phyloP scores from a whole-genome alignment of 192 early-diverging fungal genomes.

The Coemansia sp. region DNA sequence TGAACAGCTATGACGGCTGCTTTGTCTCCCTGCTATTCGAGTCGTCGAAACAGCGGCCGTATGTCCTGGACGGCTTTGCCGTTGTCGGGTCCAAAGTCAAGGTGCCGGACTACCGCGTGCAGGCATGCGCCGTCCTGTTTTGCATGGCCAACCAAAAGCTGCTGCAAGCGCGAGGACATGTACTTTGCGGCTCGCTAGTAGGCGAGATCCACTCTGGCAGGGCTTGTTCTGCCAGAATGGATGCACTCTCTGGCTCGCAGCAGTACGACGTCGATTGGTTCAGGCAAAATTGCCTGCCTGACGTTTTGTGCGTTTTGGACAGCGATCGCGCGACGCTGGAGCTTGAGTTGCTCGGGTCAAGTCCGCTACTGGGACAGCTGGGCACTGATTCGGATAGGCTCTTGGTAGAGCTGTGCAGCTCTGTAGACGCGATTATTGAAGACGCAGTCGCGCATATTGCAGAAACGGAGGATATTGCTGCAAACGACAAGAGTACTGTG shows the following conservation, averaged over 20 bases:
- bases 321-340: slow-evolving; percentile 23
- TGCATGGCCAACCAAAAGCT: slow-evolving; percentile 39
- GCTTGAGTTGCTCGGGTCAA: slow-evolving; percentile 41
- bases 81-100: slow-evolving; percentile 27
- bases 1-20: slow-evolving; percentile 35
- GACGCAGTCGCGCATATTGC: slow-evolving; percentile 12
- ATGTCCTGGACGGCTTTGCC: slow-evolving; percentile 37
- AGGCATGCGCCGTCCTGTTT: slow-evolving; percentile 43
- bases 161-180: slow-evolving; percentile 20
- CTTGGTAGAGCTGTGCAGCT: slow-evolving; percentile 32
- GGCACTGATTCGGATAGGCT: slow-evolving; percentile 32
- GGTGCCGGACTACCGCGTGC: slow-evolving; percentile 44
- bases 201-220: slow-evolving; percentile 26
- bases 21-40: slow-evolving; percentile 51
- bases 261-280: slow-evolving; percentile 47
- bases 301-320: slow-evolving; percentile 39
- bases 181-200: slow-evolving; percentile 23
- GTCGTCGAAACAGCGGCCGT: slow-evolving; percentile 41
- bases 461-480: background rate
- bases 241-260: background rate
- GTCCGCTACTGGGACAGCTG: slow-evolving; percentile 31
- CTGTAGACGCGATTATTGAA: slow-evolving; percentile 26
- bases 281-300: slow-evolving; percentile 47
- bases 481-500: background rate
- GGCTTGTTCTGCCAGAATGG: background rate